These are phyloP conservation scores for Aspergillus novofumigatus DNA, from an alignment of 2,329 filamentous ascomycete species.

Conservation along the genomic window DNA sequence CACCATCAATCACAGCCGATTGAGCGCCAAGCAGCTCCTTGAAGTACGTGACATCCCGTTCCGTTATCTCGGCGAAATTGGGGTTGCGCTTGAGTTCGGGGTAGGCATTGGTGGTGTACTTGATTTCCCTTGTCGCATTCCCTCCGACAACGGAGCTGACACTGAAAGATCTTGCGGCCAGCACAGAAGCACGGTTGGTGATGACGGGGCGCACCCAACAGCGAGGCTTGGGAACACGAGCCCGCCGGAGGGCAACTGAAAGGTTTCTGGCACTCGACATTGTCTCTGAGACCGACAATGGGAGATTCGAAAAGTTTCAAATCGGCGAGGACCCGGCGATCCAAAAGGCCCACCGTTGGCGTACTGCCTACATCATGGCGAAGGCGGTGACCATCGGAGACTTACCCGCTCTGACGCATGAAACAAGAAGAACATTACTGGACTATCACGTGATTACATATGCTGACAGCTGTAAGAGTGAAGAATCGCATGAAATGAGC, in stretches of 20 bases:
- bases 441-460: no score
- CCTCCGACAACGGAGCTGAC: conserved; percentile 21
- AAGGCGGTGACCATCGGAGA: not conserved
- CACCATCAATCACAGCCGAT: conserved; percentile 78
- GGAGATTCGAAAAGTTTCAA: not conserved
- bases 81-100: conserved; percentile 76
- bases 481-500: not conserved
- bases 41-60: conserved; percentile 80
- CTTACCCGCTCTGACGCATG: not conserved
- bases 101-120: conserved; percentile 77
- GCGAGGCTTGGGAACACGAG: conserved; percentile 28
- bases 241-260: conserved; percentile 29
- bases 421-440: no score
- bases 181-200: conserved; percentile 14
- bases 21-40: conserved; percentile 72
- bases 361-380: not conserved
- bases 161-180: conserved; percentile 28
- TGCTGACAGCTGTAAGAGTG: not conserved
- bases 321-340: not conserved
- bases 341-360: conserved; percentile 7
- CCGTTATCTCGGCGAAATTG: conserved; percentile 65
- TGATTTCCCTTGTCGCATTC: conserved; percentile 43
- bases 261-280: conserved; percentile 32
- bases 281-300: conserved; percentile 7
- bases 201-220: conserved; percentile 20